Conservation (phyloP, 2,329 filamentous ascomycete species). For the Beauveria medogensis region DNA sequence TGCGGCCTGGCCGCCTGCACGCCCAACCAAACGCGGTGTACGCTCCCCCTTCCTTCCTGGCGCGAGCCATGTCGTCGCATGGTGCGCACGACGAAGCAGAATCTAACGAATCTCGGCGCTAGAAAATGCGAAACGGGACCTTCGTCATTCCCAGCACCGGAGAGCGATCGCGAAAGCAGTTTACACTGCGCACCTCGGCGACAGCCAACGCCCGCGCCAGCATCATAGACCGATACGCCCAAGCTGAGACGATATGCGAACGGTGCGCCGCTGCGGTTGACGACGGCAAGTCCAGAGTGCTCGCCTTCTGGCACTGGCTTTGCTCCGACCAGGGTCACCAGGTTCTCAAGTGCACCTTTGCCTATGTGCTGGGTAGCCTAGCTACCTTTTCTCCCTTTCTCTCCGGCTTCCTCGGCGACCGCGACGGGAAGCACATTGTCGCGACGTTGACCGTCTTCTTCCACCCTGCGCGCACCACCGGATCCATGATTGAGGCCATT, state of each 20-base stretch:
- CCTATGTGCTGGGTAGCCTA: slow-evolving; percentile 78
- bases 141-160: slow-evolving; percentile 83
- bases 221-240: slow-evolving; percentile 10
- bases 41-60: neutral
- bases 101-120: neutral
- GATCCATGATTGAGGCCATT: slow-evolving; percentile 83
- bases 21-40: slow-evolving; percentile 9
- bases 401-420: slow-evolving; percentile 65
- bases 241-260: slow-evolving; percentile 14
- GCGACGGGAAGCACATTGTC: slow-evolving; percentile 90
- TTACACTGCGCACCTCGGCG: slow-evolving; percentile 59
- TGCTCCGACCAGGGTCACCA: slow-evolving; percentile 67
- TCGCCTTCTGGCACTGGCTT: slow-evolving; percentile 49
- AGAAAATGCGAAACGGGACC: slow-evolving; percentile 76
- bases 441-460: slow-evolving; percentile 94
- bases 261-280: slow-evolving; percentile 12
- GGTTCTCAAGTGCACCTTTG: slow-evolving; percentile 84
- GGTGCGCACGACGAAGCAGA: too few relatives aligned
- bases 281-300: slow-evolving; percentile 25
- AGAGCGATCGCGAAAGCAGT: slow-evolving; percentile 70
- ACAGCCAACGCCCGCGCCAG: slow-evolving; percentile 21
- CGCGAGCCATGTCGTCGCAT: neutral
- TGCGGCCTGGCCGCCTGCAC: slow-evolving; percentile 9
- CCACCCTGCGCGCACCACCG: slow-evolving; percentile 76
- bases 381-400: slow-evolving; percentile 74